Percentiles rank a stretch among this genome's conserved stretches.
Conservation (phyloP, 208 protist genomes). For the Blechomonas ayalai region DNA sequence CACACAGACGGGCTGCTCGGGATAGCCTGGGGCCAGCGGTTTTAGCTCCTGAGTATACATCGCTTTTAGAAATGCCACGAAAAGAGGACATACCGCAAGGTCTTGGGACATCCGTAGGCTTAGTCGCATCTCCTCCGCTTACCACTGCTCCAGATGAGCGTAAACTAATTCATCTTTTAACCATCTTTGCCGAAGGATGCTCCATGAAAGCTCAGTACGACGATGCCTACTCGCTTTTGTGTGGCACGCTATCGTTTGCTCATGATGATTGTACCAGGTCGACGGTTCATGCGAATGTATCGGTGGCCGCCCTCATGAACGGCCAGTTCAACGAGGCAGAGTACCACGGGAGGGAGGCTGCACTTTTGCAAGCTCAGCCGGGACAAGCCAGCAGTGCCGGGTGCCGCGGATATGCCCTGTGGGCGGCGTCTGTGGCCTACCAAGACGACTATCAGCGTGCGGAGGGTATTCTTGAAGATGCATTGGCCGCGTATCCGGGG, state of each 20-base stretch:
- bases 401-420: conserved; percentile 45
- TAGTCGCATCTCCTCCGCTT: conserved; percentile 31
- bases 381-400: conserved; percentile 10
- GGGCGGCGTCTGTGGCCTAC: conserved; percentile 70
- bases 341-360: conserved; percentile 69
- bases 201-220: conserved; percentile 30
- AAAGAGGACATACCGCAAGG: too few relatives aligned
- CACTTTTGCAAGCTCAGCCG: conserved; percentile 30
- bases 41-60: too few relatives aligned
- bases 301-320: conserved; percentile 35
- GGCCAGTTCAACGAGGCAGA: conserved; percentile 70
- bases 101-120: conserved; percentile 32
- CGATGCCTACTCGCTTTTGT: conserved; percentile 42
- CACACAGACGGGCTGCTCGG: conserved; percentile 56
- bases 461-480: conserved; percentile 54
- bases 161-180: conserved; percentile 68
- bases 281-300: conserved; percentile 60
- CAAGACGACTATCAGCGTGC: conserved; percentile 74
- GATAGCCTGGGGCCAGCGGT: too few relatives aligned
- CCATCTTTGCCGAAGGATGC: conserved; percentile 70
- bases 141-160: conserved; percentile 58
- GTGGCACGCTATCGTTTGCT: conserved; percentile 48
- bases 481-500: conserved; percentile 31
- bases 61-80: too few relatives aligned
- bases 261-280: conserved; percentile 48